Percentiles rank a stretch among this genome's conserved stretches.
phyloP scores from a whole-genome alignment of 2,329 filamentous ascomycete species.

The Fusarium setosum region DNA sequence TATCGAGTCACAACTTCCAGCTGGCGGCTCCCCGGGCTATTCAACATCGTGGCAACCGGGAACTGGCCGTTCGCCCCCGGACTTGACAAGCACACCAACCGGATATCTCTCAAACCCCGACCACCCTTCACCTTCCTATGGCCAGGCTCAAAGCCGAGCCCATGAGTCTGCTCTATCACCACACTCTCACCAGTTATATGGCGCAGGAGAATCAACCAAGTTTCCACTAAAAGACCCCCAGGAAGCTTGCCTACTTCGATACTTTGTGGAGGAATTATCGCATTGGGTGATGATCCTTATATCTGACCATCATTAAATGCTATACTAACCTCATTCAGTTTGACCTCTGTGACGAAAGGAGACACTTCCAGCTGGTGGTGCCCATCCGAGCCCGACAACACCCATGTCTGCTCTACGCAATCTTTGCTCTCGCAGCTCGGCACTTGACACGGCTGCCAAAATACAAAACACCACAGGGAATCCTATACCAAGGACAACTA shows the following conservation, averaged over 20 bases:
- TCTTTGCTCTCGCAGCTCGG: constrained; percentile 54
- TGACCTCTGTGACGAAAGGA: constrained; percentile 53
- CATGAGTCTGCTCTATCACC: constrained; percentile 19
- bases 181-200: constrained; percentile 10
- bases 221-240: constrained; percentile 50
- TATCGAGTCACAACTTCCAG: constrained; percentile 2
- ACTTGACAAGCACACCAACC: constrained; percentile 14
- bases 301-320: fast-evolving
- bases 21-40: constrained; percentile 10
- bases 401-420: constrained; percentile 52
- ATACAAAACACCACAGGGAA: constrained; percentile 50
- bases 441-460: constrained; percentile 53
- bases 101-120: constrained; percentile 18
- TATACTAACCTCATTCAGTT: constrained; percentile 44
- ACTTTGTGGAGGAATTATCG: constrained; percentile 54
- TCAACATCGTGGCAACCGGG: constrained; percentile 25
- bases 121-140: constrained; percentile 22
- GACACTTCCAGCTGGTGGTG: constrained; percentile 54
- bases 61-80: constrained; percentile 17
- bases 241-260: constrained; percentile 52
- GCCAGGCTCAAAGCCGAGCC: constrained; percentile 2
- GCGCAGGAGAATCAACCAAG: background rate
- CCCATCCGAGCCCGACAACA: constrained; percentile 49
- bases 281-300: constrained; percentile 47
- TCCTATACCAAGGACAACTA: constrained; percentile 52